A percentile compares a stretch with the other conserved stretches of the same genome.
These are phyloP conservation scores for Lathyrus aphaca DNA, from an alignment of 306 rosid species.

Conservation along the genomic window DNA sequence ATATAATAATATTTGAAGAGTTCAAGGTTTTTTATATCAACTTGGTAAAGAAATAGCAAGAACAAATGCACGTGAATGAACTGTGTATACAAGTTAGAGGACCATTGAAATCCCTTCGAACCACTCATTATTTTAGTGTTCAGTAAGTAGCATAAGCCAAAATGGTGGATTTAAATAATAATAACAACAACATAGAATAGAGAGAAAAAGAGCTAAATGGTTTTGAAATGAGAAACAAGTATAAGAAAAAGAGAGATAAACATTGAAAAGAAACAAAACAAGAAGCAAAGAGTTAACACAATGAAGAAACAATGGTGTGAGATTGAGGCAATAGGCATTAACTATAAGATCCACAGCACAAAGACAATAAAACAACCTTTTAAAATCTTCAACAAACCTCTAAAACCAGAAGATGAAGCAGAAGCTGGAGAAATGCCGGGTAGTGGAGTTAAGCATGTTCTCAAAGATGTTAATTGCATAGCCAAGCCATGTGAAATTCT, in stretches of 20 bases:
- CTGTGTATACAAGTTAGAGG: not conserved
- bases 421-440: slow-evolving; percentile 35
- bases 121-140: slow-evolving; percentile 36
- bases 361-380: slow-evolving; percentile 46
- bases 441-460: slow-evolving; percentile 56
- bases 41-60: slow-evolving; percentile 18
- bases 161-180: slow-evolving; percentile 30
- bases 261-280: slow-evolving; percentile 24
- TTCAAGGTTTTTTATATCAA: not conserved
- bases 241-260: slow-evolving; percentile 25
- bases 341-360: slow-evolving; percentile 53
- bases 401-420: slow-evolving; percentile 44
- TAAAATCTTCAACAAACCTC: slow-evolving; percentile 47
- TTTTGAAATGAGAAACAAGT: slow-evolving; percentile 35
- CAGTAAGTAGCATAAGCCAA: slow-evolving; percentile 40
- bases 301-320: slow-evolving; percentile 86
- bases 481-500: slow-evolving; percentile 76
- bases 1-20: not conserved
- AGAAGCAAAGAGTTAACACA: slow-evolving; percentile 27
- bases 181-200: slow-evolving; percentile 28
- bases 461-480: slow-evolving; percentile 59
- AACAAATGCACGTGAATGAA: slow-evolving; percentile 49
- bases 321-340: slow-evolving; percentile 68
- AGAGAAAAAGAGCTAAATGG: slow-evolving; percentile 28
- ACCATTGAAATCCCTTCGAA: not conserved